phyloP scores from a whole-genome alignment of 176 grass and related monocot species.

The Triticum urartu region DNA sequence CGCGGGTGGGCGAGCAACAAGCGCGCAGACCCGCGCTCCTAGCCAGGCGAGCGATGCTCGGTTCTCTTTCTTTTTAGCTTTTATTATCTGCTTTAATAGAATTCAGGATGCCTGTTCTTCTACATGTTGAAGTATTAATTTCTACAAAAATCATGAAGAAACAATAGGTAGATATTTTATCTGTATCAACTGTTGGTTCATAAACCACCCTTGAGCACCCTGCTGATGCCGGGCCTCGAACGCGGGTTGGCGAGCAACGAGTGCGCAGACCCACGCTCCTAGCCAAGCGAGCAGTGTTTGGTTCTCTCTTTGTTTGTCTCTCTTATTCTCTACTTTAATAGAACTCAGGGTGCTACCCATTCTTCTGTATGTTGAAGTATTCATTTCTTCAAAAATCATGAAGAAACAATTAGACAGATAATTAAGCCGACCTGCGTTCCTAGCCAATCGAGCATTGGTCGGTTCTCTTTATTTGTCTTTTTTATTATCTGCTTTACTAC shows the following conservation, averaged over 20 bases:
- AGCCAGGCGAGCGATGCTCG: too few species aligned
- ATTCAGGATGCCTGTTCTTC: not conserved
- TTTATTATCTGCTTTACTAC: not conserved
- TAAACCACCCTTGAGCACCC: not conserved
- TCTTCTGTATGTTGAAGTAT: not conserved
- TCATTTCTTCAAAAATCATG: not conserved
- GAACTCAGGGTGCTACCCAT: not conserved
- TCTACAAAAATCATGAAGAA: not conserved
- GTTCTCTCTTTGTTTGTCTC: not conserved
- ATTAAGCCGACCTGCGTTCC: not conserved
- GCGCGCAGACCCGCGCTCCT: too few species aligned
- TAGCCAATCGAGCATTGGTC: too few species aligned
- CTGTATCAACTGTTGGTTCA: not conserved
- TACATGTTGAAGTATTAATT: not conserved
- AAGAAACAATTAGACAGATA: not conserved
- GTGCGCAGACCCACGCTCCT: not conserved
- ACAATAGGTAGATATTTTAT: not conserved
- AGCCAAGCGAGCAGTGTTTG: not conserved
- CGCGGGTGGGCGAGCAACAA: too few species aligned
- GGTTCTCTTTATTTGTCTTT: too few species aligned
- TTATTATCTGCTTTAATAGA: not conserved
- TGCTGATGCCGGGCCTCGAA: not conserved
- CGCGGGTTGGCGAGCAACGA: not conserved
- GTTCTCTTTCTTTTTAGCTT: not conserved
- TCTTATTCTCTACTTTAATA: not conserved